phyloP scores from a whole-genome alignment of 768 basidiomycete species.

The Amanita molliuscula region DNA sequence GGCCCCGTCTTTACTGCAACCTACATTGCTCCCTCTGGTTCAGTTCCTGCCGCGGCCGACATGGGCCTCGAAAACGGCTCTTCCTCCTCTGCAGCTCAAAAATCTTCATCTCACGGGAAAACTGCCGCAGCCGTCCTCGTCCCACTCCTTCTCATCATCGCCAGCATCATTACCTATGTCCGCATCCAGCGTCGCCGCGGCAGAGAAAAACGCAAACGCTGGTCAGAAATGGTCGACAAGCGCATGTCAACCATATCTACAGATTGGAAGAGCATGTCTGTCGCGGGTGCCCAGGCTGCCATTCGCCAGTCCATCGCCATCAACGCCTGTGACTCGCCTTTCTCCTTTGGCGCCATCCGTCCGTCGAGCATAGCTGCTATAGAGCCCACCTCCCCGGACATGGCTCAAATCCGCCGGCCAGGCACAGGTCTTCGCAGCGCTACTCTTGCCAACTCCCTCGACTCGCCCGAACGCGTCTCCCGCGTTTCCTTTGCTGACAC shows the following conservation, averaged over 20 bases:
- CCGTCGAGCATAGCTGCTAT: constrained; percentile 30
- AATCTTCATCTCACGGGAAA: constrained; percentile 35
- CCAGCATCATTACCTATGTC: constrained; percentile 39
- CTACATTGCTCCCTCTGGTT: constrained; percentile 34
- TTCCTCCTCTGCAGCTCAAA: constrained; percentile 10
- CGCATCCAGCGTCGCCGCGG: constrained; percentile 38
- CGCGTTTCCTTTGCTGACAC: constrained; percentile 66
- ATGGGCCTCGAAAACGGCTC: constrained; percentile 31
- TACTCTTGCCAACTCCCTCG: constrained; percentile 17
- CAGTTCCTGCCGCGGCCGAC: constrained; percentile 30
- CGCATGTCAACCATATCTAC: constrained; percentile 76
- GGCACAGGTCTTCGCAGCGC: constrained; percentile 43
- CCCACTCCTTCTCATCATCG: constrained; percentile 42
- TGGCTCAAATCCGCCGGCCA: constrained; percentile 34
- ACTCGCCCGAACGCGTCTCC: constrained; percentile 28
- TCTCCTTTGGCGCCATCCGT: constrained; percentile 51
- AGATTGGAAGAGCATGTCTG: constrained; percentile 68
- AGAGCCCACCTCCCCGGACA: constrained; percentile 27
- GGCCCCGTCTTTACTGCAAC: constrained; percentile 66
- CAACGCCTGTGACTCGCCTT: constrained; percentile 31
- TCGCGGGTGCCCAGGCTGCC: constrained; percentile 61
- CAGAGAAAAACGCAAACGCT: constrained; percentile 44
- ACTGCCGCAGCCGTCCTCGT: constrained; percentile 60
- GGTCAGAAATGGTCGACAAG: constrained; percentile 60
- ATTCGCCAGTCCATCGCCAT: constrained; percentile 61